Conservation (phyloP, 2,329 filamentous ascomycete species). For the Aureobasidium subglaciale region DNA sequence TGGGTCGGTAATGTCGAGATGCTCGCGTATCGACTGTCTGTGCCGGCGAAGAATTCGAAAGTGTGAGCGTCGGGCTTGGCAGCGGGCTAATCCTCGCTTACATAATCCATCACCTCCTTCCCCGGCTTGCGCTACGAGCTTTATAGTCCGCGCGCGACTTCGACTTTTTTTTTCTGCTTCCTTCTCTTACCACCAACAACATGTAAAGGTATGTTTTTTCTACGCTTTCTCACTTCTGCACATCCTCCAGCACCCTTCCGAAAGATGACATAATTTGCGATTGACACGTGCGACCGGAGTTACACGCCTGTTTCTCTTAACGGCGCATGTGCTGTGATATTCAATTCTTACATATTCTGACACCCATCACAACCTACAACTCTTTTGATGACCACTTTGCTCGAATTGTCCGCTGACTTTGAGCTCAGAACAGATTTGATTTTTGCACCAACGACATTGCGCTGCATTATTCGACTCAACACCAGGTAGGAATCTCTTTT, state of each 20-base stretch:
- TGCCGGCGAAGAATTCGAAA: neutral
- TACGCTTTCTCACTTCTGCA: neutral
- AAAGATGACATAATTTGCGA: constrained; percentile 99
- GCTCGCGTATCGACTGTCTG: neutral
- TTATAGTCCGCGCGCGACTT: neutral
- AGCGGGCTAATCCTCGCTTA: neutral
- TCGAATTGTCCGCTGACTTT: constrained; percentile 7
- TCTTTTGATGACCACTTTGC: neutral
- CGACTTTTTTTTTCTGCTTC: constrained; percentile 7
- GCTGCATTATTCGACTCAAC: neutral
- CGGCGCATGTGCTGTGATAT: constrained; percentile 72
- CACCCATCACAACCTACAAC: neutral
- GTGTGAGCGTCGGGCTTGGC: constrained; percentile 7
- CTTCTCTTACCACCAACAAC: constrained; percentile 10
- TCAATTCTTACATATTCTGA: constrained; percentile 99
- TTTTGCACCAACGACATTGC: neutral
- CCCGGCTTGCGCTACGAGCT: neutral
- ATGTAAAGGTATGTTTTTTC: constrained; percentile 14
- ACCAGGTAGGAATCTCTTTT: constrained; percentile 4
- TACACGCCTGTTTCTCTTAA: constrained; percentile 88
- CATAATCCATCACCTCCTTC: neutral
- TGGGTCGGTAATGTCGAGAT: neutral
- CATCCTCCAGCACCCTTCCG: constrained; percentile 2
- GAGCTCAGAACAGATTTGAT: constrained; percentile 2
- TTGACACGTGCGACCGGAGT: constrained; percentile 78